Evolutionary conservation across 441 rosid species (phyloP), one percentile per base, ranked within the genome.

Genomic region (Metrosideros polymorpha): DNA sequence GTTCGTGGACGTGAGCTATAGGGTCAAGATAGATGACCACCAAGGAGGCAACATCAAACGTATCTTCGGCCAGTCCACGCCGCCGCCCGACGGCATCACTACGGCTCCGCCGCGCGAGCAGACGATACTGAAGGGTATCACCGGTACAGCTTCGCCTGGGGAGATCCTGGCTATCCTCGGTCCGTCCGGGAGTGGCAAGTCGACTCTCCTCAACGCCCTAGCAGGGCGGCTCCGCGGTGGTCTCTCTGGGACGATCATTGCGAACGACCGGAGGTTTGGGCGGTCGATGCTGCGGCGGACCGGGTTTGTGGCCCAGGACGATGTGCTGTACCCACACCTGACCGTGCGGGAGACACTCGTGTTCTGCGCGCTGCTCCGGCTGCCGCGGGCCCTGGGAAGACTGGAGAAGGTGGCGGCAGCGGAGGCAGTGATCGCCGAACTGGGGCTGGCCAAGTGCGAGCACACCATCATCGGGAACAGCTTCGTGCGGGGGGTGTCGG

Each of bases 141-240:
- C 98, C 18, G 99, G 98, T n/a, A 90, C 93, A 92, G 96, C 92
- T 1, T 94, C 96, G 0, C 97, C 99, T 0, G 99, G 99, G 9
- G 99, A 97, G 92, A 93, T 96, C 91, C 91, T 97, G 86, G 98
- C 99, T 75, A 85, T 97, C 85, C 96, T 97, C 7, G 99, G 99
- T 8, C 99, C 99, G 8, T 96, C 99, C 3, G 99, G 99, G 27
- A 94, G 99, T 54, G 99, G 98, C 0, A 97, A 97, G 88, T 95
- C 99, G 6, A 94, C 99, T 55, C 89, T 97, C 29, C 92, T 97
- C 6, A 95, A 93, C 90, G 97, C 96, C 6, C 87, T 96, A 4
- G 93, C 97, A 0, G 99, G 99, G 39, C 91, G 99, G 79, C 93
- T 93, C 85, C 94, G 89, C 24, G 92, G 95, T n/a, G 89, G 90